phyloP scores from a whole-genome alignment of 225 moss, liverwort and hornwort genomes.

The Bryoerythrophyllum caledonicum region DNA sequence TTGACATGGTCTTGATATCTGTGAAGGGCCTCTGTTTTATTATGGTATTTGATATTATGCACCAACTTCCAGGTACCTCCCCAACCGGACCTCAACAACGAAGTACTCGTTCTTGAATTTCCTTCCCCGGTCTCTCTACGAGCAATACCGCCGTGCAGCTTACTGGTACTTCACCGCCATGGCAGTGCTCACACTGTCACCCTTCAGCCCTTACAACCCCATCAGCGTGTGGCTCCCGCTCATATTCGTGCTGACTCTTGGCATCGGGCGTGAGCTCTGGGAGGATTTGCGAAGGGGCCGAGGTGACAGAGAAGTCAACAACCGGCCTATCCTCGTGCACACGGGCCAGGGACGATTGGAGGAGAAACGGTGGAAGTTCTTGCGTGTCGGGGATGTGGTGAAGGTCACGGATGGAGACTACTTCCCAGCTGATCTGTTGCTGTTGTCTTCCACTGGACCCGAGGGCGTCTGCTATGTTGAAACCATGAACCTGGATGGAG shows the following conservation, averaged over 20 bases:
- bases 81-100: slow-evolving; percentile 49
- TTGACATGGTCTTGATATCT: too few relatives aligned
- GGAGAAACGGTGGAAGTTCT: slow-evolving; percentile 53
- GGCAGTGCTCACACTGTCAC: slow-evolving; percentile 67
- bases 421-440: slow-evolving; percentile 77
- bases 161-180: slow-evolving; percentile 98
- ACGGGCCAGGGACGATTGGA: slow-evolving; percentile 45
- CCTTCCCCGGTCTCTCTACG: slow-evolving; percentile 62
- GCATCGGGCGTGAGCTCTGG: slow-evolving; percentile 75
- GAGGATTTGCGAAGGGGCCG: slow-evolving; percentile 73
- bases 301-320: slow-evolving; percentile 77
- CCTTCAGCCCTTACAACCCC: slow-evolving; percentile 70
- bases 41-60: too few relatives aligned
- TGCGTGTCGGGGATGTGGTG: slow-evolving; percentile 82
- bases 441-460: slow-evolving; percentile 71
- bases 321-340: slow-evolving; percentile 37
- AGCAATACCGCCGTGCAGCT: slow-evolving; percentile 80
- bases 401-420: slow-evolving; percentile 65
- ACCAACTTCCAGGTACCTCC: too few relatives aligned
- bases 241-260: slow-evolving; percentile 67
- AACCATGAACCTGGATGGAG: slow-evolving; percentile 95
- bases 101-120: slow-evolving; percentile 90
- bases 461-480: slow-evolving; percentile 94
- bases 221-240: slow-evolving; percentile 77
- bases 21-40: too few relatives aligned